Percentiles rank a stretch among this genome's conserved stretches.
phyloP scores from a whole-genome alignment of 2,329 filamentous ascomycete genomes.

The Cucurbitaria berberidis region DNA sequence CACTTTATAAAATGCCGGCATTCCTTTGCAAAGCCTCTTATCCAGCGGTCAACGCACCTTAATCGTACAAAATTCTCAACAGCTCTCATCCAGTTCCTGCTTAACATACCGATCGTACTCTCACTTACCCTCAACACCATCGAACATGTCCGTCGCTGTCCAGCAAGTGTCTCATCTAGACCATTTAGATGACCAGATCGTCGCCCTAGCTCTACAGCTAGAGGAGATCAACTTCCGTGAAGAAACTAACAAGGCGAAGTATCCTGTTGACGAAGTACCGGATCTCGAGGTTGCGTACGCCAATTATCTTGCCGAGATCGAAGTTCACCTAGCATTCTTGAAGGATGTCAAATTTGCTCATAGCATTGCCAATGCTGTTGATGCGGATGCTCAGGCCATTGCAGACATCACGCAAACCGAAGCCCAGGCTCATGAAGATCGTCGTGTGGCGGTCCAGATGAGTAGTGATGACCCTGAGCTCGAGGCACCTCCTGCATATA shows the following conservation, averaged over 20 bases:
- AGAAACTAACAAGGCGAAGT: constrained; percentile 26
- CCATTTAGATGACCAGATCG: constrained; percentile 29
- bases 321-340: constrained; percentile 17
- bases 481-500: constrained; percentile 9
- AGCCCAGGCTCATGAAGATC: constrained; percentile 21
- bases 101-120: no score
- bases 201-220: constrained; percentile 33
- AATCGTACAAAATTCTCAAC: no score
- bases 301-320: constrained; percentile 23
- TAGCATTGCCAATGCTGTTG: constrained; percentile 31
- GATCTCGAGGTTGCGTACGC: constrained; percentile 25
- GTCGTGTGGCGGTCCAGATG: constrained; percentile 14
- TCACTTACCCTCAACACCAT: no score
- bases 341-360: constrained; percentile 26
- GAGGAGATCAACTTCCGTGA: constrained; percentile 23
- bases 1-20: no score
- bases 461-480: constrained; percentile 20
- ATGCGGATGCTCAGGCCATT: constrained; percentile 26
- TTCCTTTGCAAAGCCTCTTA: no score
- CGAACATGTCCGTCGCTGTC: no score
- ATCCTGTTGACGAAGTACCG: constrained; percentile 16
- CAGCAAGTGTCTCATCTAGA: no score
- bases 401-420: constrained; percentile 15
- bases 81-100: no score
- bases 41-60: no score